phyloP scores from a whole-genome alignment of 768 basidiomycete genomes.

The Phaeotremella skinneri region DNA sequence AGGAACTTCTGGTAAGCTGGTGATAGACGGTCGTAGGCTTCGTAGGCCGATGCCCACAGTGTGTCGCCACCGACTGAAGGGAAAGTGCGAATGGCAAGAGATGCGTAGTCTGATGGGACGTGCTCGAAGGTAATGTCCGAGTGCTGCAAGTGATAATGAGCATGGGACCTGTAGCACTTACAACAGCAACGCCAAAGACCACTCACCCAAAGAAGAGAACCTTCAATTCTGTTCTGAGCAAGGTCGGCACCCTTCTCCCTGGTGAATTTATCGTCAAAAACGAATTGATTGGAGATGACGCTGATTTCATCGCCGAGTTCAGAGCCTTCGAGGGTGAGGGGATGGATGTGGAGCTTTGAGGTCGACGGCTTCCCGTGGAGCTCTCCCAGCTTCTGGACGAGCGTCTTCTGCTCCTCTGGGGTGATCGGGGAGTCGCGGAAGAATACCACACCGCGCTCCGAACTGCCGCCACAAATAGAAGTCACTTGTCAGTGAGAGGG shows the following conservation, averaged over 20 bases:
- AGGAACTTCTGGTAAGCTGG: slow-evolving; percentile 59
- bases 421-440: slow-evolving; percentile 58
- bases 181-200: neutral
- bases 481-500: neutral
- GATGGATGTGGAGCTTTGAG: slow-evolving; percentile 61
- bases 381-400: slow-evolving; percentile 58
- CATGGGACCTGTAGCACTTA: neutral
- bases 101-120: slow-evolving; percentile 63
- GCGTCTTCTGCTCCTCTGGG: slow-evolving; percentile 58
- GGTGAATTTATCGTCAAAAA: slow-evolving; percentile 25
- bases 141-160: slow-evolving; percentile 49
- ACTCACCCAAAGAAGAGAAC: slow-evolving; percentile 25
- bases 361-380: slow-evolving; percentile 58
- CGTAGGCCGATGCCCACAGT: slow-evolving; percentile 56
- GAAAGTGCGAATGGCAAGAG: slow-evolving; percentile 51
- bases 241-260: slow-evolving; percentile 18
- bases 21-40: slow-evolving; percentile 65
- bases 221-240: slow-evolving; percentile 46
- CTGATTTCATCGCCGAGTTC: slow-evolving; percentile 61
- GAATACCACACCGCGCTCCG: slow-evolving; percentile 64
- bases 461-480: no score
- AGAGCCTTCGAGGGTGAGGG: slow-evolving; percentile 57
- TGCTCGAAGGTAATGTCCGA: slow-evolving; percentile 64
- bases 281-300: slow-evolving; percentile 56
- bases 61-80: slow-evolving; percentile 53